These are phyloP conservation scores for Mycena floridula DNA, from an alignment of 768 basidiomycete species.

Conservation along the genomic window DNA sequence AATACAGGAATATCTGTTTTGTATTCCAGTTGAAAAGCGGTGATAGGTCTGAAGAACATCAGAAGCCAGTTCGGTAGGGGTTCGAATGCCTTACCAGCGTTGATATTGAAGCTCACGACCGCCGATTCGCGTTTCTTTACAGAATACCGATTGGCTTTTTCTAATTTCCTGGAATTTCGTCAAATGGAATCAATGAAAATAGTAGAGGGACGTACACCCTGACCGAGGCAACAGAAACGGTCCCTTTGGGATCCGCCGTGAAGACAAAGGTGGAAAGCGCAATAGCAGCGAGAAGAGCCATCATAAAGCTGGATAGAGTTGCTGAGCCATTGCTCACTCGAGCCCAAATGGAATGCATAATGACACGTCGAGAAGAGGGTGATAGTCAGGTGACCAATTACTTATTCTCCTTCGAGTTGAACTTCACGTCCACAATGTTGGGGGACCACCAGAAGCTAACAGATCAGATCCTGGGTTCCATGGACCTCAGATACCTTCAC, in stretches of 20 bases:
- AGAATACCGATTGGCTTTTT: conserved; percentile 47
- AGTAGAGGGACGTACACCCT: conserved; percentile 58
- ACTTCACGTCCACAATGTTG: too few species aligned
- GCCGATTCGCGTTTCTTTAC: conserved; percentile 68
- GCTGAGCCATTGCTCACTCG: conserved; percentile 72
- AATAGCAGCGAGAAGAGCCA: conserved; percentile 64
- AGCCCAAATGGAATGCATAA: conserved; percentile 72
- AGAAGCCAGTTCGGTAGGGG: too few species aligned
- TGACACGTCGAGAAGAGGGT: too few species aligned
- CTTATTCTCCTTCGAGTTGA: too few species aligned
- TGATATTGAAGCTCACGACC: conserved; percentile 76
- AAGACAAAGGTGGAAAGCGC: conserved; percentile 71
- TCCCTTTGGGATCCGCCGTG: conserved; percentile 49
- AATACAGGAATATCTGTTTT: conserved; percentile 87
- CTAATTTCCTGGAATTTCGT: conserved; percentile 34
- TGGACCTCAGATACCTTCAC: too few species aligned
- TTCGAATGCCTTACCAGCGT: conserved; percentile 51
- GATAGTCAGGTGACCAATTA: too few species aligned
- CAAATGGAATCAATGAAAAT: conserved; percentile 1
- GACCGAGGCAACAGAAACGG: conserved; percentile 53
- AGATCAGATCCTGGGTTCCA: too few species aligned
- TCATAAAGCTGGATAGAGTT: conserved; percentile 67
- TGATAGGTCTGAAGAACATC: conserved; percentile 61
- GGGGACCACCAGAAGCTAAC: too few species aligned
- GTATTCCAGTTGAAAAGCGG: conserved; percentile 94